A percentile compares a stretch with the other conserved stretches of the same genome.
These are phyloP conservation scores for Cryptococcus maquisensis DNA, from an alignment of 1,284 basidiomycete species.

Conservation along the genomic window DNA sequence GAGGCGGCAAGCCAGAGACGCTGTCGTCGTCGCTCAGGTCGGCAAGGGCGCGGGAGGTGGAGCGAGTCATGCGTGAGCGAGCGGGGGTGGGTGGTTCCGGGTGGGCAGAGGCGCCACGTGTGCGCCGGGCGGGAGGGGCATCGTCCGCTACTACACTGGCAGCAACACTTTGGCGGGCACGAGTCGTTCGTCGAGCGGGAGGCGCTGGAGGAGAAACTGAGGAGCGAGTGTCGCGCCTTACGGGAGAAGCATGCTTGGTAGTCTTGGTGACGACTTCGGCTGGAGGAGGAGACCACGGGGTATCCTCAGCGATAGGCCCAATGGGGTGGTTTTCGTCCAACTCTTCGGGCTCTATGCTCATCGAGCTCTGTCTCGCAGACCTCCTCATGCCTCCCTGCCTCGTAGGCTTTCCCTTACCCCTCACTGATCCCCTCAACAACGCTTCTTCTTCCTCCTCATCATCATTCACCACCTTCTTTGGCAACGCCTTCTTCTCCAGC, in stretches of 20 bases:
- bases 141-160: background rate
- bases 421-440: constrained; percentile 1
- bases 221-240: background rate
- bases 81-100: constrained; percentile 8
- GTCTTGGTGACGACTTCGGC: background rate
- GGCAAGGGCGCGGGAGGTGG: constrained; percentile 26
- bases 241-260: background rate
- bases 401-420: background rate
- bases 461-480: constrained; percentile 30
- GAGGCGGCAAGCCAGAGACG: background rate
- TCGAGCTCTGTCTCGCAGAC: constrained; percentile 1
- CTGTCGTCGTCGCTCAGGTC: constrained; percentile 22
- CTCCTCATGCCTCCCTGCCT: background rate
- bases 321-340: constrained; percentile 6
- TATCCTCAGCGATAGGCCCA: constrained; percentile 5
- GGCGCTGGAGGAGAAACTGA: background rate
- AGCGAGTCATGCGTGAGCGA: constrained; percentile 27
- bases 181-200: background rate
- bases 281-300: constrained; percentile 1
- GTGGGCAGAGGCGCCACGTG: background rate
- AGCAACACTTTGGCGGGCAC: background rate
- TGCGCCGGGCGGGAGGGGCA: constrained; percentile 8
- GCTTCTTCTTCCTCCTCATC: constrained; percentile 18
- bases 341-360: constrained; percentile 1
- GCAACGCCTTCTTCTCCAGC: constrained; percentile 13